Percentiles rank a stretch among this genome's conserved stretches.
These are phyloP conservation scores for Cyclotella cryptica DNA, from an alignment of 108 stramenopile genomes.

Conservation along the genomic window DNA sequence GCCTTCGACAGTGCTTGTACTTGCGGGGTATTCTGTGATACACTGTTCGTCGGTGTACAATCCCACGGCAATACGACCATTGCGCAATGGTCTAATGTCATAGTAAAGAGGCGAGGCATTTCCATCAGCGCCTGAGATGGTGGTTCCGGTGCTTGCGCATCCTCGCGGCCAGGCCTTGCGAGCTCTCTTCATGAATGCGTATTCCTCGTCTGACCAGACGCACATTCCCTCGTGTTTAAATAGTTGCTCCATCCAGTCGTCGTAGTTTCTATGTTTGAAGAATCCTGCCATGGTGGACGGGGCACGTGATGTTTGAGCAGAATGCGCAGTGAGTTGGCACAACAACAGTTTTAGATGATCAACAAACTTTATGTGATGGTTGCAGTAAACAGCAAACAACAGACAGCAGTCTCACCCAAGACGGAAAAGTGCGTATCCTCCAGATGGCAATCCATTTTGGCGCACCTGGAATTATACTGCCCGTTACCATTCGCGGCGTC, in stretches of 20 bases:
- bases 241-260: constrained; percentile 69
- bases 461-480: constrained; percentile 44
- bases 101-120: constrained; percentile 60
- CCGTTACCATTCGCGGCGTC: constrained; percentile 3
- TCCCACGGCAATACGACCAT: constrained; percentile 54
- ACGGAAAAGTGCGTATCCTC: constrained; percentile 51
- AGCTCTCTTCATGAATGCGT: constrained; percentile 57
- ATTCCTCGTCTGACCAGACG: constrained; percentile 64
- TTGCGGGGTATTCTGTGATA: constrained; percentile 47
- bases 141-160: constrained; percentile 33
- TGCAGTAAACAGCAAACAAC: not conserved
- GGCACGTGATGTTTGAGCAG: not conserved
- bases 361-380: no score
- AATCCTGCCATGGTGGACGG: constrained; percentile 26
- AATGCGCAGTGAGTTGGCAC: no score
- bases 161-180: constrained; percentile 49
- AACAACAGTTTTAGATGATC: no score
- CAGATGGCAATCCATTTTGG: constrained; percentile 73
- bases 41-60: constrained; percentile 67
- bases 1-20: constrained; percentile 34
- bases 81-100: constrained; percentile 56
- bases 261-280: constrained; percentile 63
- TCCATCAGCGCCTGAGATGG: not conserved
- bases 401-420: constrained; percentile 29
- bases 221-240: constrained; percentile 74